Evolutionary conservation across 345 rosid genomes (phyloP), one percentile per base, ranked within the genome.

Genomic region (Eucalyptus polybractea): DNA sequence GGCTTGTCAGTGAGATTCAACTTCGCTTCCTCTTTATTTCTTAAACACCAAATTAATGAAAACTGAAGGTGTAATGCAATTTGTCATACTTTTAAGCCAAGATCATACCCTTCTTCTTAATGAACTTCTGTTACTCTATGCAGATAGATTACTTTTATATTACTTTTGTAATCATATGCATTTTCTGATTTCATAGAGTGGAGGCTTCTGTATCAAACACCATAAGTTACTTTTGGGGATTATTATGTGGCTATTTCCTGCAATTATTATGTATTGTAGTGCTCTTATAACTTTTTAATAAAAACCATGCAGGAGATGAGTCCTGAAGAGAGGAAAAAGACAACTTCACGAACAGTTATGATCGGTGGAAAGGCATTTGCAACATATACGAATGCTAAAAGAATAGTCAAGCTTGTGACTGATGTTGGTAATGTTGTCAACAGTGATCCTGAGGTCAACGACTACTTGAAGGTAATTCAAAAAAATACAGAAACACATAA

Each of bases 291-390:
- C 13, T 33, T 49, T 60, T 45, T 42, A 49, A 25, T 54, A 11
- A 51, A 8, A 50, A 60, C 53, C 72, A 42, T 12, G 83, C 94
- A 97, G 99, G 99, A 94, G 93, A 95, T 97, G 99, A 96, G 91
- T 53, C 93, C 97, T 88, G 96, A 97, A 91, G 97, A 95, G 90
- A 91, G 98, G 92, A 96, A 94, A 94, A 96, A 94, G 86, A 94
- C 95, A 91, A 95, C 95, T 93, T 93, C 98, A 50, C 99, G 99
- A 40, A 97, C 99, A 50, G 90, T 97, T 86, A 97, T 97, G 99
- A 94, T 97, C 88, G 99, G 99, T 88, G 99, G 99, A 89, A 97
- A 97, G 93, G 99, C 99, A 76, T 97, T 97, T 94, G 99, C 99
- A 86, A 97, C 99, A 19, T 97, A 97, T 90, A 95, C 98, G 85